Evolutionary conservation across 306 rosid species (phyloP), one percentile per base, ranked within the genome.

Genomic region (Casuarina cunninghamiana): DNA sequence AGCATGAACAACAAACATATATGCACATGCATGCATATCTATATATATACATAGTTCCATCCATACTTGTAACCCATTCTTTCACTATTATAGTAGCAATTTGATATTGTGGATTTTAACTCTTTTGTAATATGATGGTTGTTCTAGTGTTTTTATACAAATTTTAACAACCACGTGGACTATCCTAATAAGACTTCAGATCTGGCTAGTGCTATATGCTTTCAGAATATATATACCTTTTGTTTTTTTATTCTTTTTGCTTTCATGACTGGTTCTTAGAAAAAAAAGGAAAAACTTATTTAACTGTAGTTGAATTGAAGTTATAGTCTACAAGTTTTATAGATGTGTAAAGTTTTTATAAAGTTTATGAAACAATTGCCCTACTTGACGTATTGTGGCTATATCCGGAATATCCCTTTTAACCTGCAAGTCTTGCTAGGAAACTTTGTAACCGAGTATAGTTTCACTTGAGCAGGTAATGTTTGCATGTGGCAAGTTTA

Each of bases 401-500:
- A 26, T 17, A 51, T 17, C 50, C 41, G 49, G 38, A 12, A 75
- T 55, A 6, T 80, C 65, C 19, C 17, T 80, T 80, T 65, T 45
- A 60, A 60, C 19, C 32, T 66, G 32, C 19, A 2, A 41, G 46
- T 39, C 21, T 41, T 41, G 41, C 49, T 13, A 3, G 71, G 71
- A 66, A 26, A 75, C 71, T 61, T 75, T 42, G 67, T 72, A 77
- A 42, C 76, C 78, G 62, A 75, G 43, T 71, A 70, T 26, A 26
- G 32, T 26, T 21, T 43, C 42, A 69, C 79, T 80, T 86, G 83
- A 74, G 62, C 92, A 92, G 98, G 97, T 92, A 88, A 95, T 95
- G 98, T 79, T 80, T 83, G 87, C 93, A 76, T 90, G 97, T 75
- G 93, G 89, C 86, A 95, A 95, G 88, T 92, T 92, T 88, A 86